phyloP scores from a whole-genome alignment of 345 rosid species.

The Abelmoschus esculentus region DNA sequence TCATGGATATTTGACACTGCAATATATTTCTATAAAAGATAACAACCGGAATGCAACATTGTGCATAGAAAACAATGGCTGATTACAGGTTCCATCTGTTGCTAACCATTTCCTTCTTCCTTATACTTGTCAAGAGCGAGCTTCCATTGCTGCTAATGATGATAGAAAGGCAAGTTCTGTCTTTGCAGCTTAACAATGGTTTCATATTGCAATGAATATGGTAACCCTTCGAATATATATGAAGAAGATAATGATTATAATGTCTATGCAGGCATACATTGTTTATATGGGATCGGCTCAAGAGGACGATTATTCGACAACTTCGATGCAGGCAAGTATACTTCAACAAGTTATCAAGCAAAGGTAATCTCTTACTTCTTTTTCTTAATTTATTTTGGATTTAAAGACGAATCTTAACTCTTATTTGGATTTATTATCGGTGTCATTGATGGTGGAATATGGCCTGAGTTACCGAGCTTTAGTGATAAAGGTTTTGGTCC shows the following conservation, averaged over 20 bases:
- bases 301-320: constrained; percentile 13
- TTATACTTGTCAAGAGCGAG: not conserved
- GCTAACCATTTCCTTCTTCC: not conserved
- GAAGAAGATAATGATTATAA: not conserved
- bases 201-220: not conserved
- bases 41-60: not conserved
- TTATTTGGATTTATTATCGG: constrained; percentile 27
- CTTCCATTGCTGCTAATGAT: not conserved
- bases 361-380: constrained; percentile 13
- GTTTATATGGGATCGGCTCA: constrained; percentile 38
- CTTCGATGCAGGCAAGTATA: constrained; percentile 26
- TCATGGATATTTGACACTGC: not conserved
- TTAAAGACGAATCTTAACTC: not conserved
- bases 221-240: not conserved
- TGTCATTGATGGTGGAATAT: constrained; percentile 36
- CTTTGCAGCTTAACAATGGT: not conserved
- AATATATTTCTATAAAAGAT: not conserved
- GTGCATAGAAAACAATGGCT: not conserved
- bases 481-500: constrained; percentile 42
- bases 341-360: constrained; percentile 24
- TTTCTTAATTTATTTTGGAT: not conserved
- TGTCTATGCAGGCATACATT: constrained; percentile 22
- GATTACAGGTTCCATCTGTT: not conserved
- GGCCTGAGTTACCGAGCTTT: constrained; percentile 48
- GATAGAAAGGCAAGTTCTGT: not conserved